Evolutionary conservation across 2,329 filamentous ascomycete genomes (phyloP).

Genomic region (Emmonsiellopsis sp.): DNA sequence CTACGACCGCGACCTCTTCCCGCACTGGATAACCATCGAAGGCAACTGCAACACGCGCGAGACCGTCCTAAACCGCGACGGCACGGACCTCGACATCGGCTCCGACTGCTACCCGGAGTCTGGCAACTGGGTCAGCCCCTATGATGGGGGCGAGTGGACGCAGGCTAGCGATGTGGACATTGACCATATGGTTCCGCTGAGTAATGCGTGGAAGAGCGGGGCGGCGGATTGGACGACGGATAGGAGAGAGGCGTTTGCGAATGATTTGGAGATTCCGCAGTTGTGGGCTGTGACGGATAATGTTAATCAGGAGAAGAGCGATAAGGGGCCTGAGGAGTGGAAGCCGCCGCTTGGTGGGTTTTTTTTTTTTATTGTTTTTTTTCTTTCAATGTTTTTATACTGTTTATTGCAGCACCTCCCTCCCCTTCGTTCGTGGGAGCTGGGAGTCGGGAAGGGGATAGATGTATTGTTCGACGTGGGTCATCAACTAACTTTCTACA

Average conservation of each 20-base stretch:
- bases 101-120: slow-evolving; percentile 53
- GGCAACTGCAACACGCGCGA: slow-evolving; percentile 65
- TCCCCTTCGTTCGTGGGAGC: background rate
- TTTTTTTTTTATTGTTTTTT: background rate
- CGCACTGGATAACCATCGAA: slow-evolving; percentile 57
- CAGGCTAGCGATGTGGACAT: slow-evolving; percentile 64
- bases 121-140: slow-evolving; percentile 62
- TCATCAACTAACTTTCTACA: slow-evolving; percentile 8
- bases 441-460: background rate
- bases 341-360: slow-evolving; percentile 55
- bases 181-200: slow-evolving; percentile 72
- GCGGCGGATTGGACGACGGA: slow-evolving; percentile 62
- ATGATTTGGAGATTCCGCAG: slow-evolving; percentile 66
- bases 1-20: slow-evolving; percentile 61
- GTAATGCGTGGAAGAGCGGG: slow-evolving; percentile 74
- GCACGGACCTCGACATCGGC: slow-evolving; percentile 50
- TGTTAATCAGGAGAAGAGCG: slow-evolving; percentile 66
- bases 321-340: slow-evolving; percentile 64
- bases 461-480: too few relatives aligned
- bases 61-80: slow-evolving; percentile 64
- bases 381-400: too few relatives aligned
- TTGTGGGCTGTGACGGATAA: slow-evolving; percentile 69
- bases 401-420: too few relatives aligned
- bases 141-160: slow-evolving; percentile 64
- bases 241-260: slow-evolving; percentile 61